These are phyloP conservation scores for Tubosaeta sp. DNA, from an alignment of 768 basidiomycete species.

Conservation along the genomic window DNA sequence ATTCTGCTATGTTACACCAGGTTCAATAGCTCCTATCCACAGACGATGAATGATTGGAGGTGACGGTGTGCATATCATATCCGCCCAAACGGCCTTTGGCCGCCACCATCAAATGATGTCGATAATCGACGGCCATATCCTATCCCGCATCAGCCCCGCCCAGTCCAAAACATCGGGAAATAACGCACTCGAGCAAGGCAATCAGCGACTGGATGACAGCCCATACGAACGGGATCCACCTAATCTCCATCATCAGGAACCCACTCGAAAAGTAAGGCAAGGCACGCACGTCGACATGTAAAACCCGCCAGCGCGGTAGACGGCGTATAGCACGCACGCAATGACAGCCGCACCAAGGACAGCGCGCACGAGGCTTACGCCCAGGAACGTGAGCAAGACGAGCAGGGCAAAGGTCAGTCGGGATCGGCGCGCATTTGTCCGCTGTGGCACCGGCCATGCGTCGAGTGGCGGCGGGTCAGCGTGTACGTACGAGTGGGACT, in stretches of 20 bases:
- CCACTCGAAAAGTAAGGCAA: neutral
- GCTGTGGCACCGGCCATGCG: constrained; percentile 14
- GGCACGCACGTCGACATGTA: constrained; percentile 35
- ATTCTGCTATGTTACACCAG: too few species aligned
- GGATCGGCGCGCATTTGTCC: constrained; percentile 34
- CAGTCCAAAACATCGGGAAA: neutral
- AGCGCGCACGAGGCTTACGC: constrained; percentile 33
- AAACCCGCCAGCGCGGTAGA: constrained; percentile 36
- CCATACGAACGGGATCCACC: constrained; percentile 43
- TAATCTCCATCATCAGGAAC: constrained; percentile 4
- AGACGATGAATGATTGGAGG: too few species aligned
- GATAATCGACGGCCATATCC: constrained; percentile 42
- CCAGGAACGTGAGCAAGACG: constrained; percentile 35
- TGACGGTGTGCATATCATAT: neutral
- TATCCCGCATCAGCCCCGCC: constrained; percentile 11
- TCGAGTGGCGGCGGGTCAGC: neutral
- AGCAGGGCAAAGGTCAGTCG: constrained; percentile 37
- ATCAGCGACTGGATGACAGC: constrained; percentile 40
- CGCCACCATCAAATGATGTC: constrained; percentile 33
- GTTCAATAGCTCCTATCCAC: too few species aligned
- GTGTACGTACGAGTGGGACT: neutral
- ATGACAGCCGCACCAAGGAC: constrained; percentile 37
- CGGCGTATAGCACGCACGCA: constrained; percentile 35
- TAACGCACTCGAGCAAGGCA: constrained; percentile 35
- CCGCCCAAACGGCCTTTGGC: neutral